phyloP scores from a whole-genome alignment of 2,329 filamentous ascomycete genomes.

The Arthrobotrys entomopaga region DNA sequence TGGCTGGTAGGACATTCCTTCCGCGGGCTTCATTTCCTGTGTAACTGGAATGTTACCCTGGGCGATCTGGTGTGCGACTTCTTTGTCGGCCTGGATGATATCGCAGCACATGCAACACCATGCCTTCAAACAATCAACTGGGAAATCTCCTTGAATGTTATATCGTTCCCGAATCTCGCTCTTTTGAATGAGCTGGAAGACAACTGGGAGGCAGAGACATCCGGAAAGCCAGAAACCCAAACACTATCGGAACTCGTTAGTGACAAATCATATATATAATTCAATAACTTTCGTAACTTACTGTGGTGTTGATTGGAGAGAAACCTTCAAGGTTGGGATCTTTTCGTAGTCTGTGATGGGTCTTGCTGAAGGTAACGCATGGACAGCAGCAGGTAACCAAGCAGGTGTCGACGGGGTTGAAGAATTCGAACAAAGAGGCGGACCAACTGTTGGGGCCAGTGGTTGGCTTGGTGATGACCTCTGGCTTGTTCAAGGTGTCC shows the following conservation, averaged over 20 bases:
- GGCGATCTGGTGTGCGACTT: conserved; percentile 48
- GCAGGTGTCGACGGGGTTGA: conserved; percentile 53
- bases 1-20: conserved; percentile 42
- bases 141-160: conserved; percentile 66
- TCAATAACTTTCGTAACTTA: conserved; percentile 30
- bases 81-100: conserved; percentile 68
- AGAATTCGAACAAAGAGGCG: conserved; percentile 32
- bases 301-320: conserved; percentile 60
- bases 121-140: conserved; percentile 66
- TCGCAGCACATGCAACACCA: conserved; percentile 70
- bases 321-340: conserved; percentile 60
- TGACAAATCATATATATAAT: no score
- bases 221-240: conserved; percentile 54
- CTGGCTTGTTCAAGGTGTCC: conserved; percentile 54
- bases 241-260: conserved; percentile 24
- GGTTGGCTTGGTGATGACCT: conserved; percentile 52
- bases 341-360: conserved; percentile 60
- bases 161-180: conserved; percentile 67
- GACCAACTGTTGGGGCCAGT: conserved; percentile 47
- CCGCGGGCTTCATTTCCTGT: conserved; percentile 44
- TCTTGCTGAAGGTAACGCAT: conserved; percentile 62
- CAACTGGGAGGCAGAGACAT: conserved; percentile 46
- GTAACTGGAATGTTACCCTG: conserved; percentile 48
- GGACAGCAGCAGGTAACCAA: conserved; percentile 60
- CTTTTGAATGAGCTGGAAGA: conserved; percentile 68